Base-by-base conservation (phyloP, 2,329 filamentous ascomycete species). In the Aspergillus tubingensis region DNA sequence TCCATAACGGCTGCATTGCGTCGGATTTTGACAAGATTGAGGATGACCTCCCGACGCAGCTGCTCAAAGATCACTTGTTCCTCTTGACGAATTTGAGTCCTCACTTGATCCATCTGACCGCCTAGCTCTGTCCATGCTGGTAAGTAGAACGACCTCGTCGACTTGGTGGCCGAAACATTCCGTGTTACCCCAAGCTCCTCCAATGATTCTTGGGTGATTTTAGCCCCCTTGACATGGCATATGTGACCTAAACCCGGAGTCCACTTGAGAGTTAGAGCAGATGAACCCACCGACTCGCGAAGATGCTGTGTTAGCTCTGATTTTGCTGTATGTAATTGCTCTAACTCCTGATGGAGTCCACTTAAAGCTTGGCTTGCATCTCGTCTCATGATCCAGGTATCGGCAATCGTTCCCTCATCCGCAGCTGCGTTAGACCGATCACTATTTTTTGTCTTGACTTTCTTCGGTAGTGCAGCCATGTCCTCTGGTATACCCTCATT, bases 1-100 rank as follows among this genome's bases (percentile, higher is more conserved):
- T 98, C 94, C 19, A 99, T 85, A 1, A 96, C 90, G n/a, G 87
- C 84, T 10, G 94, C 93, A 75, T 97, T 98, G 59, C 90, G 90
- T 5, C 95, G 88, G 13, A 99, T 85, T 69, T 89, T 91, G 64
- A 97, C 87, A 3, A 99, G 84, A 68, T 93, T 94, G 50, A 85
- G 79, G 3, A 98, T 87, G 0, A 97, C 92, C 54, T 86, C 82
- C 62, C 88, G 85, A 30, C 94, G 89, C 8, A 99, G 82, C 5
- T 83, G 78, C 59, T 86, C 82, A 67, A 98, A 92, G 7, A 99
- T 88, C 48, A 85, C 83, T 68, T 92, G 86, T 77, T 99, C 95
- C 75, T 97, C 95, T 60, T 84, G 83, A 39, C 91, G 87, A 70
- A 99, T 96, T 44, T 88, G 88, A 52, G 88, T 80, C 60, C 90